A percentile compares a stretch with the other conserved stretches of the same genome.
These are phyloP conservation scores for Vanrija humicola DNA, from an alignment of 1,284 basidiomycete genomes.

Conservation along the genomic window DNA sequence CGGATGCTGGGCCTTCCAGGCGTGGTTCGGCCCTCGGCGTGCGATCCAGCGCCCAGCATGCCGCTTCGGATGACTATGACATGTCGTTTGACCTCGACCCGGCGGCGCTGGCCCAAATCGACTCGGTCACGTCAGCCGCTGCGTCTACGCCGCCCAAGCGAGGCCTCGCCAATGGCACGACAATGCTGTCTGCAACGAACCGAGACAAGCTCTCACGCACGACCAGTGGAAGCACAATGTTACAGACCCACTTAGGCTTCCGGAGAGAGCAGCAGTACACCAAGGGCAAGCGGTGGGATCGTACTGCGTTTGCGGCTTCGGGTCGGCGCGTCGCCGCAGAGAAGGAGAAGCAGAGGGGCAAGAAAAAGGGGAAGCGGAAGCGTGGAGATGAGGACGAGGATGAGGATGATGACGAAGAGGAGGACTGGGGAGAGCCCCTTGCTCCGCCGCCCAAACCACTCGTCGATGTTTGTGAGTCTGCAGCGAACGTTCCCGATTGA, in stretches of 20 bases:
- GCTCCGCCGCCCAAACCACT: conserved; percentile 76
- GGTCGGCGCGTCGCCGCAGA: conserved; percentile 56
- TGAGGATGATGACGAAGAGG: conserved; percentile 48
- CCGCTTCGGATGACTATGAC: conserved; percentile 23
- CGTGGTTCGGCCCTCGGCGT: conserved; percentile 10
- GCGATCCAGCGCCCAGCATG: background rate
- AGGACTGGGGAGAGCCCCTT: conserved; percentile 60
- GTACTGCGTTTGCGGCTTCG: conserved; percentile 72
- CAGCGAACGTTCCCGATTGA: background rate
- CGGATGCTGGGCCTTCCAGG: conserved; percentile 7
- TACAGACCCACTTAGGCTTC: conserved; percentile 47
- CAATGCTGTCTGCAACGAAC: background rate
- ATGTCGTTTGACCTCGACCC: conserved; percentile 14
- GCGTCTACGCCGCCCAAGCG: background rate
- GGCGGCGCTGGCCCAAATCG: conserved; percentile 16
- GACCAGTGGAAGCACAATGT: conserved; percentile 8
- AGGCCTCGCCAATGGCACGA: background rate
- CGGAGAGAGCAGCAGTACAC: conserved; percentile 34
- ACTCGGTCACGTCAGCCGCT: conserved; percentile 5
- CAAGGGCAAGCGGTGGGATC: conserved; percentile 72
- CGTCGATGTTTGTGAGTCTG: conserved; percentile 49
- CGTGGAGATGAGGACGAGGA: conserved; percentile 48
- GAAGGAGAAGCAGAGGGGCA: conserved; percentile 28
- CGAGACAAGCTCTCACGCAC: background rate
- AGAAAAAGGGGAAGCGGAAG: conserved; percentile 39